Base-by-base conservation (phyloP, 371 early-diverging fungal species). In the Umbelopsis sp. region DNA sequence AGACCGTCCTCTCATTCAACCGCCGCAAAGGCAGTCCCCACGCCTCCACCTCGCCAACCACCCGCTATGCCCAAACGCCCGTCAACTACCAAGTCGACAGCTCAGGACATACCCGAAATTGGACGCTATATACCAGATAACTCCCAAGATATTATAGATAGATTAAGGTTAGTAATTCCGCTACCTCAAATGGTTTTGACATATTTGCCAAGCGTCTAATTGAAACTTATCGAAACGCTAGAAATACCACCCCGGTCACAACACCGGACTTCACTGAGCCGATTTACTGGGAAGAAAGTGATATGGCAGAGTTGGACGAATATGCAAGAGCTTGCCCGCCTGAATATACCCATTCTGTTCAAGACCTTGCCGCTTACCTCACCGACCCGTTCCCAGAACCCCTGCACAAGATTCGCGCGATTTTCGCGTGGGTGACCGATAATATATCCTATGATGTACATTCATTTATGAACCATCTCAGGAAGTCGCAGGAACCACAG, bases 361-460 rank as follows among this genome's bases (percentile, higher is more conserved):
- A 66, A 12, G 44, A 68, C 18, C 68, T 82, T 24, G 72, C 80
- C 1, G 66, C 72, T 37, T 79, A 79, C 70, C 62, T 82, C 57
- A 79, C 82, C 20, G 74, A 80, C 0, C 80, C 78, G 18, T 77
- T 68, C 44, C 50, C 53, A 18, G 65, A 74, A 57, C 48, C 77
- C 69, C 64, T 82, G 37, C 73, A 80, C 37, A 74, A 78, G 65
- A 72, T 83, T 63, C 76, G 83, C 14, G 57, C 75, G 46, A 79
- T 83, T 65, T 83, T 74, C 52, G 74, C 75, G 32, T 83, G 83
- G 83, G 46, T 80, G 12, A 70, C 81, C 37, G 63, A 74, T 62
- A 80, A 83, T 65, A 77, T 83, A 35, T 51, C 72, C 7, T 83
- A 83, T 64, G 80, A 83, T 51, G 73, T 76, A 4, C 74, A 74